These are phyloP conservation scores for Ganoderma boninense DNA, from an alignment of 1,284 basidiomycete species.

Conservation along the genomic window DNA sequence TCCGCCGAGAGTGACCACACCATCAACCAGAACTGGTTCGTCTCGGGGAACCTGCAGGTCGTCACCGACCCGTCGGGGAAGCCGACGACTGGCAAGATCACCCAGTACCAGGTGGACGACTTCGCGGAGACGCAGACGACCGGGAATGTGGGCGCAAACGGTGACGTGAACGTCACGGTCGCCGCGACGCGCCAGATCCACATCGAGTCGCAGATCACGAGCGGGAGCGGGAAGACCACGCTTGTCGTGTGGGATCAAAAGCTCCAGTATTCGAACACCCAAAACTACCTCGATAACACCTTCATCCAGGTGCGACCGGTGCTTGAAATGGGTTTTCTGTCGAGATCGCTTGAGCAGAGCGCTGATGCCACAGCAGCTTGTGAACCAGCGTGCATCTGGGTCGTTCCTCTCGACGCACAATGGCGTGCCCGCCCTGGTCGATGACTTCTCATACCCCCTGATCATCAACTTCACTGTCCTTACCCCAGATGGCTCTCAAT, in stretches of 20 bases:
- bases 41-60: slow-evolving; percentile 77
- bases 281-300: slow-evolving; percentile 59
- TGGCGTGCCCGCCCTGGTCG: slow-evolving; percentile 57
- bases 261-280: slow-evolving; percentile 60
- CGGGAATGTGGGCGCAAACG: slow-evolving; percentile 50
- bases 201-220: slow-evolving; percentile 64
- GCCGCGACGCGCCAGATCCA: slow-evolving; percentile 59
- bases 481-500: slow-evolving; percentile 52
- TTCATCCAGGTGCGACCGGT: slow-evolving; percentile 51
- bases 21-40: slow-evolving; percentile 80
- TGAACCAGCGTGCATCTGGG: slow-evolving; percentile 69
- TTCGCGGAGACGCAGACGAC: slow-evolving; percentile 62
- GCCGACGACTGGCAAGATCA: slow-evolving; percentile 75
- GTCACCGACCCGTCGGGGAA: slow-evolving; percentile 67
- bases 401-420: slow-evolving; percentile 67
- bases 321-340: neutral
- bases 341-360: neutral
- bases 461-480: slow-evolving; percentile 64
- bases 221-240: slow-evolving; percentile 62
- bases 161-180: slow-evolving; percentile 63
- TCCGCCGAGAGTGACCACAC: slow-evolving; percentile 74
- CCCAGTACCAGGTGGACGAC: slow-evolving; percentile 59
- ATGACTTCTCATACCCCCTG: slow-evolving; percentile 72
- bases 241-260: slow-evolving; percentile 64
- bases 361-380: slow-evolving; percentile 50